A percentile compares a stretch with the other conserved stretches of the same genome.
Conservation (phyloP, 73 alveolate genomes). For the Paraurostyla sp. region DNA sequence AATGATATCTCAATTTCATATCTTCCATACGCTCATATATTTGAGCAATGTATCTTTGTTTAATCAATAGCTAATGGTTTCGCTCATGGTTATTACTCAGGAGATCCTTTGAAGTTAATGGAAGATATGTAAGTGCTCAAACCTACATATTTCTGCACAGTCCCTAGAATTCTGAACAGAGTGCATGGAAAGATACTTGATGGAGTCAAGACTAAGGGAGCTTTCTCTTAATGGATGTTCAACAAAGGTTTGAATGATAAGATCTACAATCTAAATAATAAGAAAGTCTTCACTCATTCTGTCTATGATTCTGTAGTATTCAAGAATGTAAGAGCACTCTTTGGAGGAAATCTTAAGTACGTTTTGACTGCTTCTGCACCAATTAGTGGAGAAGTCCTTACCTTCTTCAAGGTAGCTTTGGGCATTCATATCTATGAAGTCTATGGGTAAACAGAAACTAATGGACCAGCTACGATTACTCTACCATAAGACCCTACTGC, state of each 20-base stretch:
- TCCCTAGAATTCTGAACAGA: conserved; percentile 85
- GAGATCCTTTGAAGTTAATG: conserved; percentile 68
- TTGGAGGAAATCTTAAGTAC: too few relatives aligned
- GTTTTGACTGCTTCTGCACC: too few relatives aligned
- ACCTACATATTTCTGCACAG: conserved; percentile 88
- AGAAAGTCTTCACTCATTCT: conserved; percentile 63
- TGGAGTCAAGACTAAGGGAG: conserved; percentile 54
- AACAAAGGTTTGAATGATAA: conserved; percentile 79
- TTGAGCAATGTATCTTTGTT: conserved; percentile 64
- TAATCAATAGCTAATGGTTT: conserved; percentile 47
- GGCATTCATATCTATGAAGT: too few relatives aligned
- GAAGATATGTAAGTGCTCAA: conserved; percentile 83
- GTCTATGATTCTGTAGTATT: too few relatives aligned
- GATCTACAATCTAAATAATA: conserved; percentile 66
- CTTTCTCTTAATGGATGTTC: conserved; percentile 68
- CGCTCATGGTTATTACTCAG: conserved; percentile 79
- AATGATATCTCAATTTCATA: conserved; percentile 69
- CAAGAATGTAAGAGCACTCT: too few relatives aligned
- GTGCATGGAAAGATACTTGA: conserved; percentile 71
- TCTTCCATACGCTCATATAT: conserved; percentile 79
- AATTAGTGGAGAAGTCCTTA: too few relatives aligned
- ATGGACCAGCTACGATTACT: too few relatives aligned
- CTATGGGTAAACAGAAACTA: too few relatives aligned
- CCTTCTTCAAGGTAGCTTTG: too few relatives aligned
- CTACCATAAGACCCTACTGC: too few relatives aligned